Base-by-base conservation (phyloP, 2,329 filamentous ascomycete species). In the Aspergillus fischeri region DNA sequence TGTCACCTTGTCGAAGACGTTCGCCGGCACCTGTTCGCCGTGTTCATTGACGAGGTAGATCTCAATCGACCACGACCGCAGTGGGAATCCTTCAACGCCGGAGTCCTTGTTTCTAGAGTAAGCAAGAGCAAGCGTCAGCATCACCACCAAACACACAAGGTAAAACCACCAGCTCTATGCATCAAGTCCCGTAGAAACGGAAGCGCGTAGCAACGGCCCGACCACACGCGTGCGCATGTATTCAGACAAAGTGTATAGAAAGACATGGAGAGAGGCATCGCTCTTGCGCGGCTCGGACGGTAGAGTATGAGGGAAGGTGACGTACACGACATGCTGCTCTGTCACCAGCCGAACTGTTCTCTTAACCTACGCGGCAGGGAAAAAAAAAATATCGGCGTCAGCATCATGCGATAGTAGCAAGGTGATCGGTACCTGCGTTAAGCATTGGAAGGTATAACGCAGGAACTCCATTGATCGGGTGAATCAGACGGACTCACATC, bases 321-420 rank as follows among this genome's bases (percentile, higher is more conserved):
- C 88, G 77, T 85, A 95, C 91, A 92, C 90, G 77, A 92, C 84
- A 73, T 87, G 84, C 77, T 97, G 93, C 80, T 94, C 88, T 52
- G 94, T 97, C 66, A 97, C 84, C 78, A 99, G 86, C 84, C 93
- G 95, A 77, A 99, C 83, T 71, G 86, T 90, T 70, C 94, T 86
- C 84, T 97, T 89, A 69, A 88, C 78, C 86, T 90, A 66, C 53
- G 60, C 38, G 27, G 44, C 49, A 42, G 52, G 44, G 50, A 1
- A 27, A 27, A 24, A 24, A 45, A 44, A 49, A 44, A 27, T 56
- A 25, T 48, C 29, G 51, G 48, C 17, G 55, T 70, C 59, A 72
- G 67, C 57, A 49, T 28, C n/a, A 61, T 63, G 64, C 60, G 62
- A 63, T 56, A 54, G 44, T 47, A 49, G 44, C 27, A 51, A 32